Conservation (phyloP, 1,284 basidiomycete species). For the Schizopora paradoxa region DNA sequence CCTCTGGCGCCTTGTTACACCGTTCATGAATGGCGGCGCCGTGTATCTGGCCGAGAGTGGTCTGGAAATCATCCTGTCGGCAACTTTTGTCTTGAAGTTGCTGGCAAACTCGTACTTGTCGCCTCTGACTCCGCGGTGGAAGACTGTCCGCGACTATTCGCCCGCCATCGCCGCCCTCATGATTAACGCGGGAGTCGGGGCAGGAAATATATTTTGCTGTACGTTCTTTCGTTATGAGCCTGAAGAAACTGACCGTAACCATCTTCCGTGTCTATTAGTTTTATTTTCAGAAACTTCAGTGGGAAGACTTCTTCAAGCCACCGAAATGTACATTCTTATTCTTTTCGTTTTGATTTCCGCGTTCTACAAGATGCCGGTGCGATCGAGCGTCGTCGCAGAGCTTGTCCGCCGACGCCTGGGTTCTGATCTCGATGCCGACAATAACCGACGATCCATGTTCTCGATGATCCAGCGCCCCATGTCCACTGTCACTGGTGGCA, state of each 20-base stretch:
- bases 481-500: neutral
- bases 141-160: constrained; percentile 44
- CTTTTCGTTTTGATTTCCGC: constrained; percentile 49
- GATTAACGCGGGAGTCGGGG: constrained; percentile 46
- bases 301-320: constrained; percentile 65
- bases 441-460: constrained; percentile 7
- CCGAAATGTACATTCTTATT: constrained; percentile 60
- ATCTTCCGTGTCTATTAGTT: constrained; percentile 36
- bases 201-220: constrained; percentile 58
- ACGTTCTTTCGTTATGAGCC: constrained; percentile 30
- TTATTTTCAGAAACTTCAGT: constrained; percentile 62
- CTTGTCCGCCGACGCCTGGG: constrained; percentile 17
- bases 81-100: constrained; percentile 58
- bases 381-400: constrained; percentile 21
- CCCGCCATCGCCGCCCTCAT: constrained; percentile 47
- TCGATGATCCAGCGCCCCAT: constrained; percentile 13
- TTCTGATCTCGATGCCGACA: constrained; percentile 11
- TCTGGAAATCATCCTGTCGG: constrained; percentile 52
- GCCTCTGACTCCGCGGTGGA: constrained; percentile 35
- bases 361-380: constrained; percentile 36
- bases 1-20: constrained; percentile 50
- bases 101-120: constrained; percentile 50
- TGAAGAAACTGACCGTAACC: constrained; percentile 18
- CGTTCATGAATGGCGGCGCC: constrained; percentile 38
- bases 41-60: constrained; percentile 55